Evolutionary conservation across 1,139 yeast genomes (phyloP).

Genomic region (Protomyces gravidus): DNA sequence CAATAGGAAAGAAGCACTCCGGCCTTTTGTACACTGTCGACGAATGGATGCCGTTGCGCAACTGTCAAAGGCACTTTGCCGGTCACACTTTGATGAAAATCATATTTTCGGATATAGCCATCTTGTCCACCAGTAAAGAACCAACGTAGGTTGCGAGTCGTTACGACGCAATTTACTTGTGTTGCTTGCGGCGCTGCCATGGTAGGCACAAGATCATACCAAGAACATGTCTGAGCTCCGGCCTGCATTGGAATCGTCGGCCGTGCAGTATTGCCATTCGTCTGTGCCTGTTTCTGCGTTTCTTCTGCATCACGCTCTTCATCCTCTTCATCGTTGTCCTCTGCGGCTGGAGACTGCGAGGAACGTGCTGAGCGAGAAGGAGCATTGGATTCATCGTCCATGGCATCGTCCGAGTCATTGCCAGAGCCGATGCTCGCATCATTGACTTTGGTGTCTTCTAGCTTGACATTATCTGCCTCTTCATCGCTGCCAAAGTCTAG

Average conservation of each 20-base stretch:
- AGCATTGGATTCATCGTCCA: slow-evolving; percentile 36
- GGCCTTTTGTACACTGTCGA: slow-evolving; percentile 75
- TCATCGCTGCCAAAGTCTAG: slow-evolving; percentile 24
- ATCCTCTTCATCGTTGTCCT: slow-evolving; percentile 32
- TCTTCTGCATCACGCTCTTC: slow-evolving; percentile 30
- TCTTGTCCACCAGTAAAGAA: slow-evolving; percentile 94
- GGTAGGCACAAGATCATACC: slow-evolving; percentile 46
- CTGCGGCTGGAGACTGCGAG: slow-evolving; percentile 29
- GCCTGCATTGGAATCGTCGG: neutral
- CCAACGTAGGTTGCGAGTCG: slow-evolving; percentile 81
- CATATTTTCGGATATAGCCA: slow-evolving; percentile 86
- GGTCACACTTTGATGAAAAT: slow-evolving; percentile 75
- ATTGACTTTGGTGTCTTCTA: slow-evolving; percentile 30
- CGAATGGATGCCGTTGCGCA: slow-evolving; percentile 83
- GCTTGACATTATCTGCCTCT: slow-evolving; percentile 27
- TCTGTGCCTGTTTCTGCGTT: neutral
- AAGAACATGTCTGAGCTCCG: slow-evolving; percentile 12
- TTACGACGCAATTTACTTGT: slow-evolving; percentile 64
- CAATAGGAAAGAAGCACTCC: slow-evolving; percentile 83
- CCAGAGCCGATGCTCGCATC: slow-evolving; percentile 33
- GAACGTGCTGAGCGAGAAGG: slow-evolving; percentile 33
- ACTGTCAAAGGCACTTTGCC: slow-evolving; percentile 89
- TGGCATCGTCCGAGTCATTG: slow-evolving; percentile 36
- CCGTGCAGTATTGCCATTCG: neutral
- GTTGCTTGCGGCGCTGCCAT: slow-evolving; percentile 46